Conservation (phyloP, 1,284 basidiomycete species). For the Trametes sp. region DNA sequence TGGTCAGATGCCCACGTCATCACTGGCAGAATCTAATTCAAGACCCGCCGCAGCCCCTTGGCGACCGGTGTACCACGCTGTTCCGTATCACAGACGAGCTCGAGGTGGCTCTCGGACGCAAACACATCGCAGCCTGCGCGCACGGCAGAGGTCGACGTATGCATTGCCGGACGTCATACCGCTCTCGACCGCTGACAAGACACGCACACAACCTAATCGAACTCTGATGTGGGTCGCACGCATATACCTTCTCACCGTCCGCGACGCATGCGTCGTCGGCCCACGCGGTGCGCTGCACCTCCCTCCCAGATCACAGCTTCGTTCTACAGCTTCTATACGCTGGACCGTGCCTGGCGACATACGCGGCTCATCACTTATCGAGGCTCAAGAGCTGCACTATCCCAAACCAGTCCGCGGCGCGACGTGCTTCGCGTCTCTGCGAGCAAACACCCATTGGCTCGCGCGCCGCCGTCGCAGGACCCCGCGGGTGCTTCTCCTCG, state of each 20-base stretch:
- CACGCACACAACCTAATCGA: neutral
- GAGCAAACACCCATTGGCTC: neutral
- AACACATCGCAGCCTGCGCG: neutral
- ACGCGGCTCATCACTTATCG: neutral
- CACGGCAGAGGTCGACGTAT: neutral
- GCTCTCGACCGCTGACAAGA: neutral
- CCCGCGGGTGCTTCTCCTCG: neutral
- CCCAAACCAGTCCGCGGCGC: neutral
- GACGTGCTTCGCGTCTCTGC: neutral
- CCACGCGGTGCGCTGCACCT: slow-evolving; percentile 1
- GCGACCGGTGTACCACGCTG: neutral
- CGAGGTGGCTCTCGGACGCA: neutral
- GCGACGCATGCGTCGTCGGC: neutral
- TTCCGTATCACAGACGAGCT: neutral
- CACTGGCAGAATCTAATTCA: neutral
- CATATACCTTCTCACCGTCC: neutral
- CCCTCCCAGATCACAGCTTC: neutral
- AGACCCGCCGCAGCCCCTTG: neutral
- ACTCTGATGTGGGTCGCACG: neutral
- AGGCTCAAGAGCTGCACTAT: neutral
- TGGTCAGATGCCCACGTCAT: neutral
- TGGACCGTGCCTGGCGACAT: neutral
- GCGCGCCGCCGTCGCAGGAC: neutral
- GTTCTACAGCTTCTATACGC: too few relatives aligned
- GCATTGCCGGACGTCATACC: neutral